Base-by-base conservation (phyloP, 2,329 filamentous ascomycete genomes). In the Ceratocystis albifundus region DNA sequence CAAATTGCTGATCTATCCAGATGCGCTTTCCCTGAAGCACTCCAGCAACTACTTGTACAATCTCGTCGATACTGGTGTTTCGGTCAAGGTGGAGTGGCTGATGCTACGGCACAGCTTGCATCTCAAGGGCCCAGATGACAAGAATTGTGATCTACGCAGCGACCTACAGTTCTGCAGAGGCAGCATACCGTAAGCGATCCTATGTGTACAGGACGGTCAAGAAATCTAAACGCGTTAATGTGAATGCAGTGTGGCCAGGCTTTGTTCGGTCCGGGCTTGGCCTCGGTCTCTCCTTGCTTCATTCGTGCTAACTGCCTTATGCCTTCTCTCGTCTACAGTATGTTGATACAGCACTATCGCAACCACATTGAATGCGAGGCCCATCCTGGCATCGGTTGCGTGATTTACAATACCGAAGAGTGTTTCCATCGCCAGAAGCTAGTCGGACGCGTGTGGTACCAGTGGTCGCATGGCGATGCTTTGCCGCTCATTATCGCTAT, bases 21-120 rank as follows among this genome's bases (percentile, higher is more conserved):
- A 90, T 69, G 87, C 87, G 0, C 79, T 89, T 0, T 86, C 86
- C 0, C 76, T 89, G 17, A 89, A 89, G 71, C 86, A 89, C 72
- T 82, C 82, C 22, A 84, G 76, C 71, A 79, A 80, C 67, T 79
- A 87, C 71, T 86, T 89, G 73, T 86, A 85, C 75, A 71, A 74
- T 61, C 74, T 88, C 1, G 84, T 89, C 68, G 80, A 86, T 72
- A 89, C 87, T 0, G 85, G 84, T 45, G 77, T 89, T 36, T 74
- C 78, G 32, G 77, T 88, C 57, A 88, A 89, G 72, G 80, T 89
- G 12, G 80, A 82, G 67, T 90, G 87, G 87, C 77, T 89, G 3
- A 78, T 89, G 67, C 80, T 87, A 70, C 80, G 87, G 12, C 80
- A 84, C 20, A 80, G 77, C 59, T 77, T 85, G 45, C 84, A 87